Percentiles rank a stretch among this genome's conserved stretches.
Conservation (phyloP, 2,329 filamentous ascomycete genomes). For the Alternaria triticimaculans region DNA sequence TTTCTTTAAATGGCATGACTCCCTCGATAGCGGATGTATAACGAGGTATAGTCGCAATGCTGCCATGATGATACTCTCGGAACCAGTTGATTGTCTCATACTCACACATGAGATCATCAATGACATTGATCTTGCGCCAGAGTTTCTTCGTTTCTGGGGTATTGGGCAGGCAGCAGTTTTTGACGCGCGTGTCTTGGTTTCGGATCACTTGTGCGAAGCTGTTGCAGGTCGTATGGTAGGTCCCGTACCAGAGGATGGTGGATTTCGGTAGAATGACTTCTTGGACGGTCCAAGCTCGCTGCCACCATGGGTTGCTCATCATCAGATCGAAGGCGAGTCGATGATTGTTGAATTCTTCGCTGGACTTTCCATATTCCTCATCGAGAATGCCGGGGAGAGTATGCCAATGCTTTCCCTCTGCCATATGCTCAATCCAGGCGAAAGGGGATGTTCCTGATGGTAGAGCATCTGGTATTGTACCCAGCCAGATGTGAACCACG, state of each 20-base stretch:
- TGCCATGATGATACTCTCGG: background rate
- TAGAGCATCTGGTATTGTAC: background rate
- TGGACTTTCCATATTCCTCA: background rate
- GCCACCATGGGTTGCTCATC: background rate
- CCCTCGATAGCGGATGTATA: too few relatives aligned
- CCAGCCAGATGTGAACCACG: background rate
- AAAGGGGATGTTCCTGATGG: background rate
- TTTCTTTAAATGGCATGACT: background rate
- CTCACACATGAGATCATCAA: background rate
- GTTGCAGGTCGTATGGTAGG: background rate
- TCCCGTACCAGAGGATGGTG: background rate
- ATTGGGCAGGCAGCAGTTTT: background rate
- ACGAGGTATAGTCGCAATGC: background rate
- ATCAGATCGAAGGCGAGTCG: background rate
- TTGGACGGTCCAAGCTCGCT: conserved; percentile 2
- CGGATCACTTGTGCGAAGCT: background rate
- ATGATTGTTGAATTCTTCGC: background rate
- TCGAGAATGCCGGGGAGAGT: background rate
- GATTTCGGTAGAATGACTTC: background rate
- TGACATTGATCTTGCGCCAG: background rate
- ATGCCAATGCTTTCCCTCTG: background rate
- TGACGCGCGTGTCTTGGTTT: background rate
- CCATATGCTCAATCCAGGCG: background rate
- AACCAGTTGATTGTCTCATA: background rate
- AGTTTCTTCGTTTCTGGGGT: background rate